Percentiles rank a stretch among this genome's conserved stretches.
Evolutionary conservation across 116 monocot species (phyloP).

Genomic region (Zostera marina): DNA sequence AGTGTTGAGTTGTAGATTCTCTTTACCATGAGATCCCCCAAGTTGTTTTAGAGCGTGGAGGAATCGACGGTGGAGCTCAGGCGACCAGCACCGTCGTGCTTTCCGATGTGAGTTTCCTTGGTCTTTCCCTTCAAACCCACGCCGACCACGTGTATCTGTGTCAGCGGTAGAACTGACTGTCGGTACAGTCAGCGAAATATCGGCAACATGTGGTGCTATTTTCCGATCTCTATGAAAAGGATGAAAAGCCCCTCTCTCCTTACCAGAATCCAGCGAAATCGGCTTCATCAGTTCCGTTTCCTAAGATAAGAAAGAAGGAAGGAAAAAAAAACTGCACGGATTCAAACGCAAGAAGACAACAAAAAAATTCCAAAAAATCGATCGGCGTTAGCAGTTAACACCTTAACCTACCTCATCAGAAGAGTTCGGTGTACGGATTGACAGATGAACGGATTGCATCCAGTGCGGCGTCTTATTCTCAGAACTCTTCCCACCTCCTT

Average conservation of each 20-base stretch:
- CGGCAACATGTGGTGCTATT: conserved; percentile 12
- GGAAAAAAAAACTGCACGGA: neutral
- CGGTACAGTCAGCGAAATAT: neutral
- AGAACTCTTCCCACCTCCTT: conserved; percentile 2
- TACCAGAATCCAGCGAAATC: conserved; percentile 29
- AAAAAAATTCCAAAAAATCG: neutral
- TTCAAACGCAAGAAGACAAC: neutral
- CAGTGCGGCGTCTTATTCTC: conserved; percentile 47
- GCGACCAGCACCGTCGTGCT: conserved; percentile 75
- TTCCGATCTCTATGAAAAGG: conserved; percentile 40
- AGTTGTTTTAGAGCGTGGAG: conserved; percentile 63
- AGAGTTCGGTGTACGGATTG: conserved; percentile 31
- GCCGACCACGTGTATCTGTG: neutral
- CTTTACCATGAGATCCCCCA: conserved; percentile 64
- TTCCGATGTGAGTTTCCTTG: conserved; percentile 22
- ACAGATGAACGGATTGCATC: conserved; percentile 65
- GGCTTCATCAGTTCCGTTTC: conserved; percentile 26
- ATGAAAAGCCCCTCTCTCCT: conserved; percentile 47
- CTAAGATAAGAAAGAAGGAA: neutral
- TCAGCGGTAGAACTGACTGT: conserved; percentile 24
- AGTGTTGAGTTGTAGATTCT: too few species aligned
- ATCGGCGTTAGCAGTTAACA: neutral
- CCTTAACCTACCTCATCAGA: neutral
- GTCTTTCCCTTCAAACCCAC: conserved; percentile 19
- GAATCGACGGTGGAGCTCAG: conserved; percentile 82